Conservation (phyloP, 1,284 basidiomycete genomes). For the Xerocomus amazonicus region DNA sequence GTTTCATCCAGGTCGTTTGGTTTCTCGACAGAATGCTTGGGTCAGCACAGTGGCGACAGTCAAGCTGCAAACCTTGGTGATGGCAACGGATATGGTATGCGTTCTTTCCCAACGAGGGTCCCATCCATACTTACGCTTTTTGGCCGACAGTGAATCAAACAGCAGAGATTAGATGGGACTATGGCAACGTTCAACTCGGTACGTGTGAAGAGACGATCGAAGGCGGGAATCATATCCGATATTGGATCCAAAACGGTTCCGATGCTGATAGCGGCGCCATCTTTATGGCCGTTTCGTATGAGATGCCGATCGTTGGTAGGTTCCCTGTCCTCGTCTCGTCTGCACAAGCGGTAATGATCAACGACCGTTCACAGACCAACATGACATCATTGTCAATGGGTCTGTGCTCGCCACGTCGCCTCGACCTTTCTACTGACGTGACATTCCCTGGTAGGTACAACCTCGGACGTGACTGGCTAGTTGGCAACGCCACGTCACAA, state of each 20-base stretch:
- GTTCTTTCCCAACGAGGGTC: constrained; percentile 10
- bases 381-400: constrained; percentile 59
- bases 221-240: constrained; percentile 89
- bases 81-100: constrained; percentile 65
- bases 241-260: constrained; percentile 79
- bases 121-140: not conserved
- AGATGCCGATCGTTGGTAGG: constrained; percentile 58
- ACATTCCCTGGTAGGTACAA: constrained; percentile 49
- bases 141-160: constrained; percentile 63
- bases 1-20: constrained; percentile 43
- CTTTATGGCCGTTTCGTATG: constrained; percentile 82
- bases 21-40: constrained; percentile 81
- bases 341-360: not conserved
- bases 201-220: constrained; percentile 82
- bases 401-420: constrained; percentile 24
- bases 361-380: constrained; percentile 33
- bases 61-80: constrained; percentile 86
- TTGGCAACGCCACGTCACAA: constrained; percentile 72
- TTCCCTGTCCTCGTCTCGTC: constrained; percentile 10
- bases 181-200: constrained; percentile 71
- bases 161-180: constrained; percentile 78
- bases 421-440: constrained; percentile 1
- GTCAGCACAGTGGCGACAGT: constrained; percentile 67
- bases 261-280: constrained; percentile 68
- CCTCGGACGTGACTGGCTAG: constrained; percentile 70